A percentile compares a stretch with the other conserved stretches of the same genome.
Conservation (phyloP, 106 monocot genomes). For the Phalaenopsis aphrodite region DNA sequence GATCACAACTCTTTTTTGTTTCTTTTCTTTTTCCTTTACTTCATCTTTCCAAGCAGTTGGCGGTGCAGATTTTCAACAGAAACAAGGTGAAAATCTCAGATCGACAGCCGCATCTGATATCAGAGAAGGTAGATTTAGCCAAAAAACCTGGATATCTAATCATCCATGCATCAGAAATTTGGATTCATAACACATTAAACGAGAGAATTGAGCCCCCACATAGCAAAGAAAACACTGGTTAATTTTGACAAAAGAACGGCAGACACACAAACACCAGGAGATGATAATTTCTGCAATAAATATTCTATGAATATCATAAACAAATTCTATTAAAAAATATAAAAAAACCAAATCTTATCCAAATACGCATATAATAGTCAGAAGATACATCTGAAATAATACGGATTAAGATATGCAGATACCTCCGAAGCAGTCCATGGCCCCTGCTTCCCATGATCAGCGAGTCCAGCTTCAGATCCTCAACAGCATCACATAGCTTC, state of each 20-base stretch:
- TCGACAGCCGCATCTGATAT: too few relatives aligned
- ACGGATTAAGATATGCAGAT: neutral
- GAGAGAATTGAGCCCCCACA: neutral
- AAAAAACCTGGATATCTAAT: too few relatives aligned
- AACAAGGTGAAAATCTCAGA: too few relatives aligned
- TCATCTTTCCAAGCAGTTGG: too few relatives aligned
- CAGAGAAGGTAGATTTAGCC: too few relatives aligned
- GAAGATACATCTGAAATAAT: neutral
- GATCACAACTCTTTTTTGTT: too few relatives aligned
- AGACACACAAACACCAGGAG: neutral
- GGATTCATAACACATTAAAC: neutral
- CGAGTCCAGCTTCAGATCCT: slow-evolving; percentile 56
- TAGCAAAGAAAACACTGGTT: neutral
- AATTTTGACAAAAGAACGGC: neutral
- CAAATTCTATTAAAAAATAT: neutral
- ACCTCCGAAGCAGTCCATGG: slow-evolving; percentile 55
- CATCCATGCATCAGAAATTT: too few relatives aligned
- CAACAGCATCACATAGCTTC: slow-evolving; percentile 52
- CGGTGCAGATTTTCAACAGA: too few relatives aligned
- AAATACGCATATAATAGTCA: neutral
- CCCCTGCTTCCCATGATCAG: slow-evolving; percentile 81
- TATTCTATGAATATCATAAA: neutral
- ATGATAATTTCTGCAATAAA: neutral
- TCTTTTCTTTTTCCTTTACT: too few relatives aligned
- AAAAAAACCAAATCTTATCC: neutral